Evolutionary conservation across 495 filamentous ascomycete species (phyloP), one percentile per base, ranked within the genome.

Genomic region (Neurospora intermedia): DNA sequence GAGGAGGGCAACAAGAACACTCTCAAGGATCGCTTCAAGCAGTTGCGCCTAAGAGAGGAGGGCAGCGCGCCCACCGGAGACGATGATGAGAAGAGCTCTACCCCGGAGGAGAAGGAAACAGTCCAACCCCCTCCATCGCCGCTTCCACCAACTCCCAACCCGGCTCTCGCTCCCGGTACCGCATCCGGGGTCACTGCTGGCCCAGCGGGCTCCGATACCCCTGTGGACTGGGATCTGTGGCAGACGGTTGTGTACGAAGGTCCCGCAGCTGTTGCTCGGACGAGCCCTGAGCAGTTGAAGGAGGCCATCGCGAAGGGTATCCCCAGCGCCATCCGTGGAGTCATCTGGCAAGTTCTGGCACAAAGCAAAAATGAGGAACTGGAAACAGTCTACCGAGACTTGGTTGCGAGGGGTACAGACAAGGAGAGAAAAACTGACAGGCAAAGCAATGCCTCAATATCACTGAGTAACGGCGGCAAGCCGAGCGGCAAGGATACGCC

Each of bases 191-290:
- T 93, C 46, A 88, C 88, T 20, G 88, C 90, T 5, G 91, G 91
- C 1, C 91, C 93, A 11, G 86, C 88, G 18, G 84, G 86, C 77
- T 83, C 81, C 4, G 92, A 94, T 74, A 85, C 87, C 6, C 84
- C 87, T 9, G 93, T 99, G 16, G 93, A 99, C 78, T 99, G 96
- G 96, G 96, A 98, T 81, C 82, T 99, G 23, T 99, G 96, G 96
- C 94, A 99, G 81, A 85, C 91, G 20, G 91, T 99, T 2, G 96
- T 99, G 41, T 94, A 97, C 75, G 91, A 97, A 83, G 96, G 96
- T 2, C 92, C 94, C 13, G 89, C 91, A 42, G 94, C 93, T 10
- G 90, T 98, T 73, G 92, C 92, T 39, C 86, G 92, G 46, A 92
- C 92, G 40, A 97, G 92, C 76, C 87, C 94, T 4, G 92, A 94